Conservation (phyloP, 2,329 filamentous ascomycete species). For the Colletotrichum nymphaeae region DNA sequence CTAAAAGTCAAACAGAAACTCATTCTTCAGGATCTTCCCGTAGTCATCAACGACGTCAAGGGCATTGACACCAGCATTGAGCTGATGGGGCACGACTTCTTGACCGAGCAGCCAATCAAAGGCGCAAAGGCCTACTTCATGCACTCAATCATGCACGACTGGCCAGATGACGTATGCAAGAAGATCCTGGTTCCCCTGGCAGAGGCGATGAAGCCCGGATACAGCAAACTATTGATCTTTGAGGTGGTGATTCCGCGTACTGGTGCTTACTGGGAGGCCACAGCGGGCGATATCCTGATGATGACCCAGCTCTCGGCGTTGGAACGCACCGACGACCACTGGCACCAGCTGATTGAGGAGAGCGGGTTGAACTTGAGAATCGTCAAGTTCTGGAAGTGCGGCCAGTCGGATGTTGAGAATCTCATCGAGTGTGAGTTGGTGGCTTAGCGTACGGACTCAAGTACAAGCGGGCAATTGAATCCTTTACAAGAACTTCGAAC, state of each 20-base stretch:
- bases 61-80: slow-evolving; percentile 45
- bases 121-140: slow-evolving; percentile 42
- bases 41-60: slow-evolving; percentile 49
- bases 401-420: background rate
- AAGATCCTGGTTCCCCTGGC: slow-evolving; percentile 47
- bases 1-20: slow-evolving; percentile 40
- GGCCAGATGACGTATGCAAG: slow-evolving; percentile 45
- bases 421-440: background rate
- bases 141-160: slow-evolving; percentile 42
- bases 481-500: too few species aligned
- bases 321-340: slow-evolving; percentile 51
- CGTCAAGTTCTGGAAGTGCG: slow-evolving; percentile 29
- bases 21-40: slow-evolving; percentile 59
- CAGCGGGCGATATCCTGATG: slow-evolving; percentile 53
- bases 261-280: slow-evolving; percentile 49
- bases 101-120: slow-evolving; percentile 57
- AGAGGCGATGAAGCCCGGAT: slow-evolving; percentile 47
- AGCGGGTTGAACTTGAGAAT: slow-evolving; percentile 46
- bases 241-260: slow-evolving; percentile 46
- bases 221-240: slow-evolving; percentile 47
- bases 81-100: slow-evolving; percentile 57
- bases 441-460: too few species aligned
- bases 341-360: slow-evolving; percentile 45
- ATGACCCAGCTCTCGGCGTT: slow-evolving; percentile 43
- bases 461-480: too few species aligned